phyloP scores from a whole-genome alignment of 208 protist genomes.

The Leishmania guyanensis region DNA sequence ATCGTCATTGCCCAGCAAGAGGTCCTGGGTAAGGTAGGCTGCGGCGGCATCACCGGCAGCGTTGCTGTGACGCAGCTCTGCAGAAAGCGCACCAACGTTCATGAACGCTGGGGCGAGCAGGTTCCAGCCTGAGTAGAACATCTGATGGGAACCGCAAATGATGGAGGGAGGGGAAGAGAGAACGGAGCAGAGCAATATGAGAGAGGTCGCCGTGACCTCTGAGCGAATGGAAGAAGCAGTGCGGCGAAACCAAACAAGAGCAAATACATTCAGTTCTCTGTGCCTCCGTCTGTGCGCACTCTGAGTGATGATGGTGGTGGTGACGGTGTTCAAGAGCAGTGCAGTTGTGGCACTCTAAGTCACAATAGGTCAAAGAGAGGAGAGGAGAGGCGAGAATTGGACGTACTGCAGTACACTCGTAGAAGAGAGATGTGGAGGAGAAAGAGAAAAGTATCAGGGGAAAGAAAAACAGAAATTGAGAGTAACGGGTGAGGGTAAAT shows the following conservation, averaged over 20 bases:
- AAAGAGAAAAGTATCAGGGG: not conserved
- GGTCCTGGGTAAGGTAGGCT: conserved; percentile 36
- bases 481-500: not conserved
- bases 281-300: not conserved
- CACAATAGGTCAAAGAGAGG: not conserved
- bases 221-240: conserved; percentile 4
- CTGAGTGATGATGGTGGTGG: not conserved
- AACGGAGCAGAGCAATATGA: not conserved
- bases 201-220: not conserved
- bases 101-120: conserved; percentile 42
- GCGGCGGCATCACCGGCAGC: conserved; percentile 8
- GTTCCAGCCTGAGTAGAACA: conserved; percentile 78
- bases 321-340: not conserved
- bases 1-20: not conserved
- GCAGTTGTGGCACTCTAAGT: not conserved
- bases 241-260: not conserved
- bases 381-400: too few relatives aligned
- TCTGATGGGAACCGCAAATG: conserved; percentile 9
- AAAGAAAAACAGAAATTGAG: not conserved
- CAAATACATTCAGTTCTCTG: not conserved
- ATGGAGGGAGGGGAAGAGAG: not conserved
- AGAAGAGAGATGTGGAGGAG: not conserved
- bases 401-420: too few relatives aligned
- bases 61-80: conserved; percentile 19
- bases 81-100: conserved; percentile 19